A percentile compares a stretch with the other conserved stretches of the same genome.
Conservation (phyloP, 306 rosid genomes). For the Pterocarpus macrocarpus region DNA sequence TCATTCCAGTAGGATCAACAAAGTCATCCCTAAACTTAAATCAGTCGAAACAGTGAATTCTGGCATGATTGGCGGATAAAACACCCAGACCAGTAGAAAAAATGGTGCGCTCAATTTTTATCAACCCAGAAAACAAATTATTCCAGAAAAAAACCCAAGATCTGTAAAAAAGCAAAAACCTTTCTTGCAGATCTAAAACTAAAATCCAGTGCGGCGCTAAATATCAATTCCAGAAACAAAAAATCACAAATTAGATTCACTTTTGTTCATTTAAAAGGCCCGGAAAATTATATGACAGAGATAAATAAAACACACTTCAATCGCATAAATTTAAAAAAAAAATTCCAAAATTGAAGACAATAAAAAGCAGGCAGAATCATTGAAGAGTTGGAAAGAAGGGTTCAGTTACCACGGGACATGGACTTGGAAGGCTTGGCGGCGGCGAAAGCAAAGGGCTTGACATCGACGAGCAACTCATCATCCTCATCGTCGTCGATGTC, state of each 20-base stretch:
- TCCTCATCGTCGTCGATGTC: slow-evolving; percentile 54
- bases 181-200: slow-evolving; percentile 21
- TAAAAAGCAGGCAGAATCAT: background rate
- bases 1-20: slow-evolving; percentile 20
- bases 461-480: slow-evolving; percentile 4
- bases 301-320: background rate
- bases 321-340: background rate
- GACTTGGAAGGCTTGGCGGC: slow-evolving; percentile 49
- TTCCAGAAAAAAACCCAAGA: background rate
- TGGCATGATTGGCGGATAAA: background rate
- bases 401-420: slow-evolving; percentile 53
- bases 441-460: slow-evolving; percentile 62
- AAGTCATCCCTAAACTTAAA: background rate
- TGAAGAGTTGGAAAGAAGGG: background rate
- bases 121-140: background rate
- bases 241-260: background rate
- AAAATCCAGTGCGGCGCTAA: background rate
- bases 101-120: background rate
- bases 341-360: background rate
- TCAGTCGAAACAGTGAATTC: background rate
- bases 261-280: background rate
- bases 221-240: slow-evolving; percentile 2
- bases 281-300: slow-evolving; percentile 5
- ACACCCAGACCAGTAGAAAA: background rate
- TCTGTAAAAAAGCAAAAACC: background rate